Evolutionary conservation across 352 stramenopile species (phyloP), one percentile per base, ranked within the genome.

Genomic region (Halophytophthora batemanensis): DNA sequence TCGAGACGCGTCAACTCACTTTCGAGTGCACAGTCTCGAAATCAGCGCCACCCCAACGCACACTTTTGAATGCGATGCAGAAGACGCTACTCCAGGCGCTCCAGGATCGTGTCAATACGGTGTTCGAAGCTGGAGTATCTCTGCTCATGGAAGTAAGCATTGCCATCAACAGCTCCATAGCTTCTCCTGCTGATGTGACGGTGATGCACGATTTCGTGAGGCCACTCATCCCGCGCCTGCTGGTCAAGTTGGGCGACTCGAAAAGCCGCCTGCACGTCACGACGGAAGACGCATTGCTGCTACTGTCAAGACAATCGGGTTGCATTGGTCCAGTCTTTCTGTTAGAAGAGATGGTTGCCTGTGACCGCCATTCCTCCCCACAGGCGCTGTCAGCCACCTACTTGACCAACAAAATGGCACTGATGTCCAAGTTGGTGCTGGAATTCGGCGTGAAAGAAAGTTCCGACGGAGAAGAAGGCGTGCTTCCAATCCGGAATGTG

Each of bases 81-180:
- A 82, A 71, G 11, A 83, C 75, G 19, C 44, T 90, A 5, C 37
- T 83, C 1, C 54, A 82, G 22, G 72, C 80, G 10, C 62, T 90
- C 15, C 79, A 89, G 43, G 79, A 93, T 35, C 77, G 79, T 6
- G 82, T 91, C 2, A 93, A 91, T 52, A 61, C 77, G 0, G 82
- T 93, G 1, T 90, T 87, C 56, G 82, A 93, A 54, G 80, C 79
- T 6, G 80, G 65, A 6, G 70, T 93, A 0, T 68, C 77, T 12
- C 34, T 90, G 19, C 52, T 90, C 2, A 89, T 88, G 74, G 79
- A 93, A 42, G 76, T 88, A 22, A 69, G 70, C n/a, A 84, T 90
- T 19, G 66, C 65, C 0, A 68, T 82, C 25, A 77, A 82, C 17
- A 68, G 49, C 23, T 56, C 53, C 0, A 50, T 68, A 8, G 50